Evolutionary conservation across 1,284 basidiomycete genomes (phyloP).

Genomic region (Crucibulum parvulum): DNA sequence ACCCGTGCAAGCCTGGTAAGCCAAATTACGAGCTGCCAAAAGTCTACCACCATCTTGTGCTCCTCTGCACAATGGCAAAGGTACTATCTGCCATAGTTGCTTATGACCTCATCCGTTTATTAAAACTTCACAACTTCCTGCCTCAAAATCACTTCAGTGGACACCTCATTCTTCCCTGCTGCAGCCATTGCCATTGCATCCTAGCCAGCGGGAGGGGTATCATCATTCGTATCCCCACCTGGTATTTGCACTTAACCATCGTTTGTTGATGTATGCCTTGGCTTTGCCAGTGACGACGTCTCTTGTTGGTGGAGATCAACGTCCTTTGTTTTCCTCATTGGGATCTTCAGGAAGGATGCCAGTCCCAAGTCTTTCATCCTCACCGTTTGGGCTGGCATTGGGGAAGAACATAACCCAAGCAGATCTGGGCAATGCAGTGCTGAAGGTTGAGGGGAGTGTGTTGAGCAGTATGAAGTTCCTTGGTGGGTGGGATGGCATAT

Average conservation of each 20-base stretch:
- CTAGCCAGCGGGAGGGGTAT: too few species aligned
- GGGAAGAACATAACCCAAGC: slow-evolving; percentile 28
- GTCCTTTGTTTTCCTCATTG: slow-evolving; percentile 20
- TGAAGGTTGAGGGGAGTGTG: slow-evolving; percentile 66
- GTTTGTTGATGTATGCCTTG: slow-evolving; percentile 69
- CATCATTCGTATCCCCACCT: slow-evolving; percentile 37
- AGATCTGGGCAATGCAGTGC: slow-evolving; percentile 60
- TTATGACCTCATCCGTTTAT: too few species aligned
- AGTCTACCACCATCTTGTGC: too few species aligned
- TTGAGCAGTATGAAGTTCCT: slow-evolving; percentile 69
- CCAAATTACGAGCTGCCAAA: too few species aligned
- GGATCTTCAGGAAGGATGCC: slow-evolving; percentile 21
- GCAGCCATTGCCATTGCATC: too few species aligned
- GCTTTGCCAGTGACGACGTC: slow-evolving; percentile 25
- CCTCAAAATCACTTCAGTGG: too few species aligned
- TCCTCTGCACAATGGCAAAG: too few species aligned
- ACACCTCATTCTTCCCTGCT: too few species aligned
- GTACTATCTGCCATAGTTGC: too few species aligned
- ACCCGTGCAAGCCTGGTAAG: too few species aligned
- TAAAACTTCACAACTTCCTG: too few species aligned
- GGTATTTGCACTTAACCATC: slow-evolving; percentile 65
- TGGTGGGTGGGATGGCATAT: slow-evolving; percentile 70
- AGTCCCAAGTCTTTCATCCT: slow-evolving; percentile 22
- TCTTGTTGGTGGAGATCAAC: slow-evolving; percentile 8
- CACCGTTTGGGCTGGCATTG: slow-evolving; percentile 23